Base-by-base conservation (phyloP, 2,329 filamentous ascomycete genomes). In the Microsporum ferrugineum region DNA sequence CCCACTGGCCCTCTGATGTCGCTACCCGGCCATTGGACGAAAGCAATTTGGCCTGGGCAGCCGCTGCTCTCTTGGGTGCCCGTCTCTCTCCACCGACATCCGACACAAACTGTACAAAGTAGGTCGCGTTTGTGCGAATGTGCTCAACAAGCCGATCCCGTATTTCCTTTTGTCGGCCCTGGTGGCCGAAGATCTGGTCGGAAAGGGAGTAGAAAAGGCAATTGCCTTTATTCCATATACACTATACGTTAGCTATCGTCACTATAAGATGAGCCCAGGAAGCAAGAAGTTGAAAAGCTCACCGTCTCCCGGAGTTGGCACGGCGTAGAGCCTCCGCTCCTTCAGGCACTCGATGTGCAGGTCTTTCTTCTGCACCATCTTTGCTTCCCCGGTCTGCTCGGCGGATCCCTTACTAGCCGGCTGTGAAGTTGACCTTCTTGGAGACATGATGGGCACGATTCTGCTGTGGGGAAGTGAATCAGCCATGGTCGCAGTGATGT, bases 181-280 rank as follows among this genome's bases (percentile, higher is more conserved):
- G 81, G 68, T 81, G 73, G 64, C 84, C 85, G 69, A 83, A 86
- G 59, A 88, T 72, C 75, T 88, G 84, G 70, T 87, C 84, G 65
- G 83, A 84, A 43, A 87, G 77, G 63, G 84, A 84, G 71, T 84
- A 83, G 75, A 87, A 88, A 41, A 88, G 79, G 72, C 85, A 88
- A 75, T 87, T 87, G 66, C 84, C 85, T 87, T 66, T n/a, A 23
- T 14, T 34, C 29, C 47, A 36, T 57, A 41, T 36, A n/a, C 38
- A 36, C 17, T 5, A 14, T 14, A 14, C 2, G 23, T 57, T 43
- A 66, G 58, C 38, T 59, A 61, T 23, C 17, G 17, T 23, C 17
- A 23, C 17, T 23, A 23, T 23, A 23, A 23, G 62, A 29, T 29
- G 2, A 8, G 10, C 23, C 43, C 5, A 29, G 7, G 41, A 51